phyloP scores from a whole-genome alignment of 768 basidiomycete genomes.

The Boletus reticuloceps region DNA sequence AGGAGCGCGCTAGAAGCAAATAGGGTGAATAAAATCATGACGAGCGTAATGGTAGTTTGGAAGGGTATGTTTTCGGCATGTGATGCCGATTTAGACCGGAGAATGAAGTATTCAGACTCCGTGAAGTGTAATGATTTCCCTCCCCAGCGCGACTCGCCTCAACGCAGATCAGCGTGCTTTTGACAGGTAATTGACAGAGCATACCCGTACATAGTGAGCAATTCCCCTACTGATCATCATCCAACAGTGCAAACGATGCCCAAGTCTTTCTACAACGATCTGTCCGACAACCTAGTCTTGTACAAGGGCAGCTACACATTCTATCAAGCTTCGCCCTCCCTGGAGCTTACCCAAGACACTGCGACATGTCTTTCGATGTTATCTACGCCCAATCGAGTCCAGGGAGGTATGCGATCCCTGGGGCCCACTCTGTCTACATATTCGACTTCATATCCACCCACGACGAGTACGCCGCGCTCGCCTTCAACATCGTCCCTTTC shows the following conservation, averaged over 20 bases:
- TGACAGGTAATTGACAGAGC: slow-evolving; percentile 17
- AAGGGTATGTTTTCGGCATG: slow-evolving; percentile 18
- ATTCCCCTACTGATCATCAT: background rate
- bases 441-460: background rate
- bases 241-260: background rate
- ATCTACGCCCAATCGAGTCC: slow-evolving; percentile 16
- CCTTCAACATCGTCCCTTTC: slow-evolving; percentile 14
- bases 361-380: background rate
- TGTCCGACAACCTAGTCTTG: slow-evolving; percentile 4
- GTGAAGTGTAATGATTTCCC: slow-evolving; percentile 5
- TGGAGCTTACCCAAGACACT: background rate
- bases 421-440: background rate
- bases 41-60: background rate
- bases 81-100: slow-evolving; percentile 21
- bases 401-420: background rate
- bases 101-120: slow-evolving; percentile 10
- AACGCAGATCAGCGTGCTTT: background rate
- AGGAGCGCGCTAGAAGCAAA: slow-evolving; percentile 26
- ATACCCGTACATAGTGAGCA: background rate
- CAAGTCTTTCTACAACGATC: slow-evolving; percentile 7
- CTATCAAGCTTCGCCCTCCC: slow-evolving; percentile 4
- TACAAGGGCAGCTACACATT: slow-evolving; percentile 4
- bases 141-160: background rate
- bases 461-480: slow-evolving; percentile 6
- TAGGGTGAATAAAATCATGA: slow-evolving; percentile 24